Conservation (phyloP, 345 rosid genomes). For the Aquilaria yunnanensis region DNA sequence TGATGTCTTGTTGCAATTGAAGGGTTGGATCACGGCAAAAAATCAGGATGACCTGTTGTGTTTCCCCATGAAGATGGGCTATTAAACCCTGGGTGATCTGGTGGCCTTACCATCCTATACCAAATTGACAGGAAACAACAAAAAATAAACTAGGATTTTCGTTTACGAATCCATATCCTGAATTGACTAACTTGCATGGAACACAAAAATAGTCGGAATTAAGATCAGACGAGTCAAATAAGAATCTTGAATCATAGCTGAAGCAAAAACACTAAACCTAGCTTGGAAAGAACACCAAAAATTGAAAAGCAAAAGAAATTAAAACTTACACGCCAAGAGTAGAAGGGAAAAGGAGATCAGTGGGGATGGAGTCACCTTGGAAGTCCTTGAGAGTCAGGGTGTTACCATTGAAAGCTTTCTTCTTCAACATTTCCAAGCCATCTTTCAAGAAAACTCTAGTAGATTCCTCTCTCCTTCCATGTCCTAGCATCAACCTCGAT, state of each 20-base stretch:
- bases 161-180: slow-evolving; percentile 15
- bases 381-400: slow-evolving; percentile 92
- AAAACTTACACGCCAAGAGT: slow-evolving; percentile 83
- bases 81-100: slow-evolving; percentile 57
- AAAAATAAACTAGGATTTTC: slow-evolving; percentile 10
- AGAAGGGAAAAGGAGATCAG: slow-evolving; percentile 85
- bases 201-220: slow-evolving; percentile 14
- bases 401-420: slow-evolving; percentile 57
- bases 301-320: background rate
- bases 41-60: slow-evolving; percentile 45
- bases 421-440: slow-evolving; percentile 62
- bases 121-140: slow-evolving; percentile 8
- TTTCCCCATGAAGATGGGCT: slow-evolving; percentile 55
- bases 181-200: background rate
- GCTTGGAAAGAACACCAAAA: background rate
- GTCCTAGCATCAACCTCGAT: too few species aligned
- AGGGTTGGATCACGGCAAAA: slow-evolving; percentile 53
- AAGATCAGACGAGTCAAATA: slow-evolving; percentile 6
- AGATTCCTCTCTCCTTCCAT: too few species aligned
- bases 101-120: slow-evolving; percentile 38
- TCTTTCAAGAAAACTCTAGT: too few species aligned
- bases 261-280: background rate
- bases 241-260: background rate
- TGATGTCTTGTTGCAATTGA: slow-evolving; percentile 52
- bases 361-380: slow-evolving; percentile 88